Percentiles rank a stretch among this genome's conserved stretches.
Evolutionary conservation across 1,284 basidiomycete species (phyloP).

Genomic region (Phellinidium pouzarii): DNA sequence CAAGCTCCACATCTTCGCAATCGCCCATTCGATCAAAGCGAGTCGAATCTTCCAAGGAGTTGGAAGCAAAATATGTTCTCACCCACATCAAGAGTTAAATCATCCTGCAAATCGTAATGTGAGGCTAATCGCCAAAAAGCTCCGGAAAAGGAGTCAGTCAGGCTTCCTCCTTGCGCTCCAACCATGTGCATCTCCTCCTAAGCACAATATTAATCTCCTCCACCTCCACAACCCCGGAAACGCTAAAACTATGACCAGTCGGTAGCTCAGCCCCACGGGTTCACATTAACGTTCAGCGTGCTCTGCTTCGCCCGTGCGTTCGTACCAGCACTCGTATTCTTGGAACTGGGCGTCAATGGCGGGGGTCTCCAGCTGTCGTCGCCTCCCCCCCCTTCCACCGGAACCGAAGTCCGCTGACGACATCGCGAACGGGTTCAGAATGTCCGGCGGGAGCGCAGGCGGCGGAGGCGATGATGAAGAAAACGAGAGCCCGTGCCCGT

Average conservation of each 20-base stretch:
- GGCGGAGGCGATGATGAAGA: constrained; percentile 7
- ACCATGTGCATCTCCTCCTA: too few relatives aligned
- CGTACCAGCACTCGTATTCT: background rate
- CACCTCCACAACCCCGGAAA: background rate
- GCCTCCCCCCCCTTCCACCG: background rate
- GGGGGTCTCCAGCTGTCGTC: constrained; percentile 13
- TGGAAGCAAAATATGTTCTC: too few relatives aligned
- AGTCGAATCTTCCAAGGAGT: too few relatives aligned
- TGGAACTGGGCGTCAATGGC: constrained; percentile 9
- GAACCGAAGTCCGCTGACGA: constrained; percentile 5
- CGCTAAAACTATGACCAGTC: too few relatives aligned
- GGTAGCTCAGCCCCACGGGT: constrained; percentile 13
- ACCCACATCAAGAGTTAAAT: too few relatives aligned
- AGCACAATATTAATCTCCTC: too few relatives aligned
- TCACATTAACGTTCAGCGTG: constrained; percentile 14
- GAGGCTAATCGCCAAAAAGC: too few relatives aligned
- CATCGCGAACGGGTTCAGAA: constrained; percentile 16
- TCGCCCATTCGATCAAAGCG: too few relatives aligned
- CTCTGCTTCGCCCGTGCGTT: constrained; percentile 5
- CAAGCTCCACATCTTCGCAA: too few relatives aligned
- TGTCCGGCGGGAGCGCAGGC: constrained; percentile 11
- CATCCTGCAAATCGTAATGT: too few relatives aligned
- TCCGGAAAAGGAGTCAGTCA: too few relatives aligned
- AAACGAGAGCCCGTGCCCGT: background rate
- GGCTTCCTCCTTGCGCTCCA: too few relatives aligned